Evolutionary conservation across 257 asterid genomes (phyloP).

Genomic region (Solanum dulcamara): DNA sequence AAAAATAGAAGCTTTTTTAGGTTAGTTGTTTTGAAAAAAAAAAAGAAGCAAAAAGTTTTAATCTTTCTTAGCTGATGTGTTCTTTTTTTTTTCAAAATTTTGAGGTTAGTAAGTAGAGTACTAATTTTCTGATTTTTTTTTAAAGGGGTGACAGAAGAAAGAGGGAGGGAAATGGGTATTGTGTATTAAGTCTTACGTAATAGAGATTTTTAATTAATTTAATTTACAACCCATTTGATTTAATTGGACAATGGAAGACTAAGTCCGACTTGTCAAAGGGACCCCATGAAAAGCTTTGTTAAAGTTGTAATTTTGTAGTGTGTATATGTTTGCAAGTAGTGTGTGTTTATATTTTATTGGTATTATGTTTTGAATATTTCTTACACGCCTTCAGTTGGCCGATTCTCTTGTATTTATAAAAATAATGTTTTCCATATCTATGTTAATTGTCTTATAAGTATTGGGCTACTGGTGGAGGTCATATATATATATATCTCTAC

Average conservation of each 20-base stretch:
- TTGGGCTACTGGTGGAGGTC: slow-evolving; percentile 14
- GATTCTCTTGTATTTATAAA: slow-evolving; percentile 19
- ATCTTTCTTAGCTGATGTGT: not conserved
- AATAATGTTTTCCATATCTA: not conserved
- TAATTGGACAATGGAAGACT: not conserved
- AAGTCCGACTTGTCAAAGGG: not conserved
- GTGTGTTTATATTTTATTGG: not conserved
- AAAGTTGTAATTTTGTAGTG: slow-evolving; percentile 36
- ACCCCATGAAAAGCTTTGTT: slow-evolving; percentile 23
- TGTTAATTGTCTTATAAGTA: not conserved
- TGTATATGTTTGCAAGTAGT: slow-evolving; percentile 4
- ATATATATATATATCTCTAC: not conserved
- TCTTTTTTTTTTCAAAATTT: not conserved
- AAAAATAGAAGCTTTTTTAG: not conserved
- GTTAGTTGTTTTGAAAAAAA: not conserved
- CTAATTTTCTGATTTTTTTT: not conserved
- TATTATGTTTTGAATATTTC: slow-evolving; percentile 37
- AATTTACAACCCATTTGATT: not conserved
- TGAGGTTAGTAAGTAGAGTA: not conserved
- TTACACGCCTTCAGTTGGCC: slow-evolving; percentile 50
- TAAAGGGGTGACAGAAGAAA: not conserved
- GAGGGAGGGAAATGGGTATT: not conserved
- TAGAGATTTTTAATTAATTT: not conserved
- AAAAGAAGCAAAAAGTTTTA: not conserved
- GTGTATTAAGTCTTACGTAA: not conserved